These are phyloP conservation scores for Colletotrichum cereale DNA, from an alignment of 2,329 filamentous ascomycete genomes.

Conservation along the genomic window DNA sequence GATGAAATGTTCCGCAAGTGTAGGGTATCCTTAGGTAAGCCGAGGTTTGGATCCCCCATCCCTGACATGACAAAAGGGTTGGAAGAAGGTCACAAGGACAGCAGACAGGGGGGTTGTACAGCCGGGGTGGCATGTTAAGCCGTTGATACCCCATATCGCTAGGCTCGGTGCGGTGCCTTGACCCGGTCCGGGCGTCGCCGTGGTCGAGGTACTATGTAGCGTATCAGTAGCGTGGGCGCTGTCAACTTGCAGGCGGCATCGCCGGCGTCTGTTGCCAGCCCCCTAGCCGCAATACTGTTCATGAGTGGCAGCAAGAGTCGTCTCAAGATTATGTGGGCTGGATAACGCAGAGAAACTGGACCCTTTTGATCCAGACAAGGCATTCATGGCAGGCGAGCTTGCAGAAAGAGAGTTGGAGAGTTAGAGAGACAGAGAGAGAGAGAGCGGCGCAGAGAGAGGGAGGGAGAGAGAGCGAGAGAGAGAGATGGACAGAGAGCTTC, in stretches of 20 bases:
- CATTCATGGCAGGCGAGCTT: constrained; percentile 23
- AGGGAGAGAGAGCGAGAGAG: background rate
- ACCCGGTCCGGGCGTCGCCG: constrained; percentile 37
- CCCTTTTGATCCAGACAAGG: constrained; percentile 11
- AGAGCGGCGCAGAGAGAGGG: background rate
- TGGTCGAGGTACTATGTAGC: constrained; percentile 17
- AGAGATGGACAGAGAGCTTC: constrained; percentile 17
- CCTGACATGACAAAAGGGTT: constrained; percentile 32
- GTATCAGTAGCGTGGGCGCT: constrained; percentile 30
- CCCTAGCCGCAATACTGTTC: constrained; percentile 21
- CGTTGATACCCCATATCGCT: constrained; percentile 35
- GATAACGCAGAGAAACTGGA: constrained; percentile 21
- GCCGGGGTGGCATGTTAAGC: constrained; percentile 36
- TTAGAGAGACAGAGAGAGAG: background rate
- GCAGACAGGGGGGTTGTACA: constrained; percentile 19
- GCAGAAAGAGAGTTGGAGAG: background rate
- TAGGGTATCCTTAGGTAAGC: constrained; percentile 25
- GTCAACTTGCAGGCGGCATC: constrained; percentile 34
- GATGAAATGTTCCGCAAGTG: constrained; percentile 19
- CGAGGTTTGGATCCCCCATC: constrained; percentile 18
- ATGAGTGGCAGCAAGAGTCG: constrained; percentile 31
- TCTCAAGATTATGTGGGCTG: constrained; percentile 36
- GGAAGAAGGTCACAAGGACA: constrained; percentile 39
- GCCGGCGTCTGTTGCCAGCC: constrained; percentile 22
- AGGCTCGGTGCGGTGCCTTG: constrained; percentile 30